Base-by-base conservation (phyloP, 1,284 basidiomycete species). In the Apiotrichum sp. region DNA sequence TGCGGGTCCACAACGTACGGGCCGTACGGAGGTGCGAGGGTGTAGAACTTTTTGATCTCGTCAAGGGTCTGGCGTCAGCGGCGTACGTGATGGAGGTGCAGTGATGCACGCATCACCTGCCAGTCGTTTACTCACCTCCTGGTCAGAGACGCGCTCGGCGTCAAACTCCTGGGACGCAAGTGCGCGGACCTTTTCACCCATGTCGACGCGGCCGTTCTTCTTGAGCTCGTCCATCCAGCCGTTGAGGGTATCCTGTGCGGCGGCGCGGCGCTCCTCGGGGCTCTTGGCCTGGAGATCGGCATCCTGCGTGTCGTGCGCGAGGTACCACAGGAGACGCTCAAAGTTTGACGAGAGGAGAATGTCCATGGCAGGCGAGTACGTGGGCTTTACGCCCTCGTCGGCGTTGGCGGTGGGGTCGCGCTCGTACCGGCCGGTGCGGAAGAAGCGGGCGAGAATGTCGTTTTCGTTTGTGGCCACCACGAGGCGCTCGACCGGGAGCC, bases 311-410 rank as follows among this genome's bases (percentile, higher is more conserved):
- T 93, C 90, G 65, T 84, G 84, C 2, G 92, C 93, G 53, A 98
- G 86, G 77, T 98, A 97, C 88, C 89, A 98, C 41, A 98, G 78
- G 60, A 98, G 76, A 52, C 96, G 81, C 80, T 98, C 96, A 73
- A 99, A 99, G 80, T 99, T 99, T 72, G 89, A 93, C 48, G 93
- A 98, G 5, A 98, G 87, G 42, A 95, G 82, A 65, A 98, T 98
- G 73, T 99, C 96, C 96, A 99, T 99, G 5, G 96, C 96, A 1
- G 96, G 96, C 61, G 90, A 93, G 29, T 90, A 80, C 4, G 96
- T 98, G 72, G 88, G 91, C 72, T 86, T 86, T 54, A 98, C 96
- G 36, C 36, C 36, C 36, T 38, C 36, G 22, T 22, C 22, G 22
- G 22, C 22, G n/a, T 84, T 79, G 2, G 83, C 83, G 40, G 56